Evolutionary conservation across 176 grass and related monocot species (phyloP).

Genomic region (Zoysia pacifica): DNA sequence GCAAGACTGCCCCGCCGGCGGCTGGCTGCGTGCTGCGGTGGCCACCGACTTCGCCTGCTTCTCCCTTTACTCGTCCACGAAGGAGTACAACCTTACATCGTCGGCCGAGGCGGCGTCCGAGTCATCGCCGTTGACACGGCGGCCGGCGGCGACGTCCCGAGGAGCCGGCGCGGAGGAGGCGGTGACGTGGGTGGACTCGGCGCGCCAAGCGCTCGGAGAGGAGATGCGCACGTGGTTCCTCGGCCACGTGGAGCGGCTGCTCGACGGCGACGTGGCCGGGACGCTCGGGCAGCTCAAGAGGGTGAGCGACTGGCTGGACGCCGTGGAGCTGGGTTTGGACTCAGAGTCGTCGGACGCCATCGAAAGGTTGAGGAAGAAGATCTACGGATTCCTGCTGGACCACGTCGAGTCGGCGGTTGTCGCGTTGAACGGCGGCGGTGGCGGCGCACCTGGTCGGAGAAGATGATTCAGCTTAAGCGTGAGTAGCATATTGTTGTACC

Average conservation of each 20-base stretch:
- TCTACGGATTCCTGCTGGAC: conserved; percentile 56
- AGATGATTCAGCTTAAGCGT: neutral
- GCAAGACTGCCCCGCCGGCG: neutral
- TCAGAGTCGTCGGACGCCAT: conserved; percentile 7
- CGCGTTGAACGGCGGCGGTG: conserved; percentile 44
- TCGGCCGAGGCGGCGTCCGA: neutral
- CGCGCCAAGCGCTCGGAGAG: conserved; percentile 38
- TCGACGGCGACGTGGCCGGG: conserved; percentile 50
- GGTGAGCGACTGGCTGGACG: conserved; percentile 66
- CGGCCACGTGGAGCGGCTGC: conserved; percentile 49
- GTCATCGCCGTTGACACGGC: neutral
- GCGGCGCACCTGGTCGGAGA: neutral
- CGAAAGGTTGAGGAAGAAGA: conserved; percentile 59
- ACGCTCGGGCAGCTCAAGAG: conserved; percentile 66
- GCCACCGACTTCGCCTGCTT: conserved; percentile 25
- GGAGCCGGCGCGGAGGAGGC: neutral
- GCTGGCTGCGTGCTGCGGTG: conserved; percentile 35
- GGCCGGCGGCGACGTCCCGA: neutral
- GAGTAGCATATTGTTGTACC: neutral
- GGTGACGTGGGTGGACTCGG: conserved; percentile 29
- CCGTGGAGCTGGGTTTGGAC: neutral
- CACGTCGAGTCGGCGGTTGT: conserved; percentile 64
- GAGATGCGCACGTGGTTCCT: conserved; percentile 52
- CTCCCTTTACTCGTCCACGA: conserved; percentile 12
- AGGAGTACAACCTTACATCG: neutral